Percentiles rank a stretch among this genome's conserved stretches.
Conservation (phyloP, 768 basidiomycete species). For the Suillus ampliporus region DNA sequence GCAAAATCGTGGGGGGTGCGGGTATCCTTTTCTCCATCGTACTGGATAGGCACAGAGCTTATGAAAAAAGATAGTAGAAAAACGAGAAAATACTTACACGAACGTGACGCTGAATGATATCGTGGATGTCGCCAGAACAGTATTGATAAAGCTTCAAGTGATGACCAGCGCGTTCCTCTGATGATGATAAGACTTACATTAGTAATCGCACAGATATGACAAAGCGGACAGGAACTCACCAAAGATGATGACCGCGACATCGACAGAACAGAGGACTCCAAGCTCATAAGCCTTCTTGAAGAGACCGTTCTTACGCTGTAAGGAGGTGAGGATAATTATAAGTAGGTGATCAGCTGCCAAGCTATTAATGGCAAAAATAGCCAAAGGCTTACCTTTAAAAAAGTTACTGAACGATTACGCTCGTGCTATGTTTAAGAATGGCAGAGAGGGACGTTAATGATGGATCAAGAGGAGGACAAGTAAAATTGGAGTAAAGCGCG, state of each 20-base stretch:
- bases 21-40: slow-evolving; percentile 56
- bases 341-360: slow-evolving; percentile 48
- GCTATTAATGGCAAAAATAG: slow-evolving; percentile 61
- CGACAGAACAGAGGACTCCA: slow-evolving; percentile 88
- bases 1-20: slow-evolving; percentile 56
- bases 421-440: slow-evolving; percentile 75
- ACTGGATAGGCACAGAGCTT: slow-evolving; percentile 35
- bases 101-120: slow-evolving; percentile 72
- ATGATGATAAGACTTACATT: slow-evolving; percentile 42
- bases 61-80: neutral
- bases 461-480: slow-evolving; percentile 29
- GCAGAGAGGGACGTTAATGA: slow-evolving; percentile 37
- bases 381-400: slow-evolving; percentile 77
- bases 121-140: slow-evolving; percentile 71
- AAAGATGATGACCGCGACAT: slow-evolving; percentile 88
- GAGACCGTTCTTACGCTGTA: slow-evolving; percentile 84
- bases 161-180: slow-evolving; percentile 81
- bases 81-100: slow-evolving; percentile 42
- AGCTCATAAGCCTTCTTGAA: slow-evolving; percentile 94
- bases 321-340: slow-evolving; percentile 29
- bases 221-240: slow-evolving; percentile 49
- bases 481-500: slow-evolving; percentile 37
- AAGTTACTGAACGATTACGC: slow-evolving; percentile 89
- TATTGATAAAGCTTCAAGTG: slow-evolving; percentile 85
- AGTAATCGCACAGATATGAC: slow-evolving; percentile 6